Evolutionary conservation across 192 early-diverging fungal species (phyloP).

Genomic region (Funneliformis geosporum): DNA sequence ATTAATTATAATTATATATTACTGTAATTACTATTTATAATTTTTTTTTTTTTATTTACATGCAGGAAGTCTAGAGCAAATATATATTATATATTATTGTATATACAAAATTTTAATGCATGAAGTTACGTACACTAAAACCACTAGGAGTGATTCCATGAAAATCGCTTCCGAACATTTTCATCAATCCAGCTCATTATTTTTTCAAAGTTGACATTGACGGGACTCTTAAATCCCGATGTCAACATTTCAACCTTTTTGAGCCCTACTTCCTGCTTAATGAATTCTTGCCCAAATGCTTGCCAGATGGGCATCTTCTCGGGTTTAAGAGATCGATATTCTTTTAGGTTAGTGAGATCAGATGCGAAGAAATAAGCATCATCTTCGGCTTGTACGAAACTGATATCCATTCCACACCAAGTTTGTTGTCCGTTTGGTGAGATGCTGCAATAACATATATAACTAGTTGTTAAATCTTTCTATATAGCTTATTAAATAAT

Average conservation of each 20-base stretch:
- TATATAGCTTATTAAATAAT: neutral
- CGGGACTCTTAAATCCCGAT: neutral
- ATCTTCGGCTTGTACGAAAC: neutral
- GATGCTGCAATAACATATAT: neutral
- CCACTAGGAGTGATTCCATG: neutral
- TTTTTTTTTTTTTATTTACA: neutral
- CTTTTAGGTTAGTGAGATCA: neutral
- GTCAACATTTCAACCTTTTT: neutral
- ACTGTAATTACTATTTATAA: neutral
- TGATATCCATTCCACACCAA: neutral
- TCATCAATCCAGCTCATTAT: neutral
- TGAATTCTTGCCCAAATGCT: neutral
- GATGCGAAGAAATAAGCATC: neutral
- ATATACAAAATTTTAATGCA: no score
- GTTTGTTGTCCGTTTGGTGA: neutral
- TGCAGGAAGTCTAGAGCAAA: neutral
- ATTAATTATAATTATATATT: neutral
- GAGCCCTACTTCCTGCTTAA: neutral
- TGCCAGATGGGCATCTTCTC: neutral
- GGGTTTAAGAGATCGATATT: neutral
- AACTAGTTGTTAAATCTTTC: neutral
- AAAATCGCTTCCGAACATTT: neutral
- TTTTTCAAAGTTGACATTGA: neutral
- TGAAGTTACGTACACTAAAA: neutral
- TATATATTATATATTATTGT: neutral